phyloP scores from a whole-genome alignment of 1,284 basidiomycete species.

The Heliocybe sulcata region DNA sequence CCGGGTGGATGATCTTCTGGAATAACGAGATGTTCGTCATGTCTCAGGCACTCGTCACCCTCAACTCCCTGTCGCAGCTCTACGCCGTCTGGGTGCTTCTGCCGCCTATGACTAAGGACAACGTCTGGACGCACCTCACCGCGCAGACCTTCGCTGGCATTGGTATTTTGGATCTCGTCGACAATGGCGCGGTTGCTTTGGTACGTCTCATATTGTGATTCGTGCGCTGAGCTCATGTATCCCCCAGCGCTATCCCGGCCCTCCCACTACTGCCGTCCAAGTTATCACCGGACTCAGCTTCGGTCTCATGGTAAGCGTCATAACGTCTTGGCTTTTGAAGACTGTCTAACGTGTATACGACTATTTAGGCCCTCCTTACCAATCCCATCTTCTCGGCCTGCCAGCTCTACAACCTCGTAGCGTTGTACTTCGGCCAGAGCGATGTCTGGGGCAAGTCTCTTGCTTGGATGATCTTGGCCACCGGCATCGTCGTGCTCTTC shows the following conservation, averaged over 20 bases:
- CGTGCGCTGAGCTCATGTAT: neutral
- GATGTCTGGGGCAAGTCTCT: neutral
- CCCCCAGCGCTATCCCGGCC: neutral
- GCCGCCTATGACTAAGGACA: constrained; percentile 15
- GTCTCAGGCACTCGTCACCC: constrained; percentile 22
- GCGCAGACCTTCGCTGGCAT: constrained; percentile 27
- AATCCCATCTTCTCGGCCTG: constrained; percentile 1
- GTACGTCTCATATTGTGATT: constrained; percentile 13
- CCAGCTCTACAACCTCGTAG: neutral
- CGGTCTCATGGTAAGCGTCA: neutral
- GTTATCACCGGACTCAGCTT: neutral
- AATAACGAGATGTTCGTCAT: constrained; percentile 20
- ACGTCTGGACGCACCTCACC: constrained; percentile 21
- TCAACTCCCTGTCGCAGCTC: constrained; percentile 26
- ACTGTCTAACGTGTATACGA: neutral
- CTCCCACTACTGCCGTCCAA: constrained; percentile 3
- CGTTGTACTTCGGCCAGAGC: neutral
- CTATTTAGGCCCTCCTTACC: neutral
- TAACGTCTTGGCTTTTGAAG: neutral
- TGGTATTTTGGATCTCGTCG: constrained; percentile 25
- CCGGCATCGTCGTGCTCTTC: neutral
- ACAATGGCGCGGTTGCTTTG: constrained; percentile 24
- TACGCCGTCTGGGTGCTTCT: constrained; percentile 18
- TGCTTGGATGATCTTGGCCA: neutral
- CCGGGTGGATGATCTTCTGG: constrained; percentile 28